These are phyloP conservation scores for Starmera caribaea DNA, from an alignment of 805 yeast species.

Conservation along the genomic window DNA sequence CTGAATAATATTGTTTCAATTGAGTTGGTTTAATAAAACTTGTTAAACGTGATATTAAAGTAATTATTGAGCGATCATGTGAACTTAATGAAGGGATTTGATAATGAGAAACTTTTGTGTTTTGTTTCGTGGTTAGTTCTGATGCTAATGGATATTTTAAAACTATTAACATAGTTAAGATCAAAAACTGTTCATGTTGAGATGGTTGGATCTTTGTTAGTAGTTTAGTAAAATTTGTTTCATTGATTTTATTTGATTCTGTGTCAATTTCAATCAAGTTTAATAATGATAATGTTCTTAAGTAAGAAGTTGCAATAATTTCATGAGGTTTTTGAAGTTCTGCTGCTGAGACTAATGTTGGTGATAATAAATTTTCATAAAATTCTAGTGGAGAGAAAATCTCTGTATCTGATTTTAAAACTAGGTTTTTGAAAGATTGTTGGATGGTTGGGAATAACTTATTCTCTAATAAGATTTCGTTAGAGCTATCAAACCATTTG, in stretches of 20 bases:
- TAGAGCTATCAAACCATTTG: slow-evolving; percentile 42
- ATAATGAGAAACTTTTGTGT: slow-evolving; percentile 5
- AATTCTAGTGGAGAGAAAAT: slow-evolving; percentile 21
- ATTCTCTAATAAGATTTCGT: slow-evolving; percentile 34
- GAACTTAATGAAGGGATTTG: slow-evolving; percentile 21
- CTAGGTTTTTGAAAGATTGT: slow-evolving; percentile 26
- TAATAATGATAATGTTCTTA: slow-evolving; percentile 42
- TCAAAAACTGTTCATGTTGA: slow-evolving; percentile 31
- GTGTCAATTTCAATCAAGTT: slow-evolving; percentile 35
- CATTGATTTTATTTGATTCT: slow-evolving; percentile 21
- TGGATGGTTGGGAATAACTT: slow-evolving; percentile 46
- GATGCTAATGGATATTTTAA: slow-evolving; percentile 27
- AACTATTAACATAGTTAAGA: slow-evolving; percentile 38
- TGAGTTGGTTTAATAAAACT: slow-evolving; percentile 38
- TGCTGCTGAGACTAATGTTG: slow-evolving; percentile 7
- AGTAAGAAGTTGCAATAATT: slow-evolving; percentile 43
- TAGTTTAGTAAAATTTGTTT: slow-evolving; percentile 43
- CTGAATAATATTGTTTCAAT: slow-evolving; percentile 46
- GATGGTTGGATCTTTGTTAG: slow-evolving; percentile 26
- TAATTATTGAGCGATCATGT: slow-evolving; percentile 21
- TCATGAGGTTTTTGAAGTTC: slow-evolving; percentile 38
- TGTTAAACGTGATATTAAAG: slow-evolving; percentile 39
- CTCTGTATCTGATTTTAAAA: slow-evolving; percentile 20
- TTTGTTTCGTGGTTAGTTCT: slow-evolving; percentile 20
- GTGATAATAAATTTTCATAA: slow-evolving; percentile 16